These are phyloP conservation scores for Gracilaria domingensis DNA, from an alignment of 23 red algal genomes.

Conservation along the genomic window DNA sequence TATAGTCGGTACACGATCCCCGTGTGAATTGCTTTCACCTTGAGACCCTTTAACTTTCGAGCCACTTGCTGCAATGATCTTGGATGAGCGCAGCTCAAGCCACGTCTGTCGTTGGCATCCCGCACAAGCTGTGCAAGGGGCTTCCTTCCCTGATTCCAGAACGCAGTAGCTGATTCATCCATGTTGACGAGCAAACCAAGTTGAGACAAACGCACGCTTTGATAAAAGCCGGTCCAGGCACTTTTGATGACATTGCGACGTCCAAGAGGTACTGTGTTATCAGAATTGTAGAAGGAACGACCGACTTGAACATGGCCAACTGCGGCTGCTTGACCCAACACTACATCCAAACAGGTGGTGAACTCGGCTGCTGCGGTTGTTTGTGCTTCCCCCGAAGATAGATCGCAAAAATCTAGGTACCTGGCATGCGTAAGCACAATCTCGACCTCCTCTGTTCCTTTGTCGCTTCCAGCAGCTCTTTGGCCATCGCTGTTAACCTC, in stretches of 20 bases:
- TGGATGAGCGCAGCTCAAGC: constrained; percentile 1
- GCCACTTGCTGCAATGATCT: constrained; percentile 7
- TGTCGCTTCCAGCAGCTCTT: not conserved
- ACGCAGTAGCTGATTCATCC: constrained; percentile 63
- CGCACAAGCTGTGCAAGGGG: constrained; percentile 20
- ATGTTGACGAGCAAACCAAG: constrained; percentile 49
- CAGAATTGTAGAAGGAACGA: constrained; percentile 56
- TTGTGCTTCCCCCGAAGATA: not conserved
- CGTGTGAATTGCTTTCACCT: constrained; percentile 52
- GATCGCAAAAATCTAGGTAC: constrained; percentile 39
- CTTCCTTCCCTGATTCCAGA: constrained; percentile 53
- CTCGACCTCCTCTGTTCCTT: constrained; percentile 12
- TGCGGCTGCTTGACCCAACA: constrained; percentile 16
- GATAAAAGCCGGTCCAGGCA: constrained; percentile 74
- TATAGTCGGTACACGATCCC: constrained; percentile 50
- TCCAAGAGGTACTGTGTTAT: not conserved
- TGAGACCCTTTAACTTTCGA: constrained; percentile 35
- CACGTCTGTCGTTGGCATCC: constrained; percentile 49
- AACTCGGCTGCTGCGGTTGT: constrained; percentile 5
- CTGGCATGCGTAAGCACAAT: constrained; percentile 49
- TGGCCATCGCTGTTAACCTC: constrained; percentile 34
- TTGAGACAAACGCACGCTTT: constrained; percentile 51
- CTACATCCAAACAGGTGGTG: constrained; percentile 51
- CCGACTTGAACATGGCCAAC: constrained; percentile 57
- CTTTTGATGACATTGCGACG: constrained; percentile 13